phyloP scores from a whole-genome alignment of 139 green algal species.

The Microglena sp. region DNA sequence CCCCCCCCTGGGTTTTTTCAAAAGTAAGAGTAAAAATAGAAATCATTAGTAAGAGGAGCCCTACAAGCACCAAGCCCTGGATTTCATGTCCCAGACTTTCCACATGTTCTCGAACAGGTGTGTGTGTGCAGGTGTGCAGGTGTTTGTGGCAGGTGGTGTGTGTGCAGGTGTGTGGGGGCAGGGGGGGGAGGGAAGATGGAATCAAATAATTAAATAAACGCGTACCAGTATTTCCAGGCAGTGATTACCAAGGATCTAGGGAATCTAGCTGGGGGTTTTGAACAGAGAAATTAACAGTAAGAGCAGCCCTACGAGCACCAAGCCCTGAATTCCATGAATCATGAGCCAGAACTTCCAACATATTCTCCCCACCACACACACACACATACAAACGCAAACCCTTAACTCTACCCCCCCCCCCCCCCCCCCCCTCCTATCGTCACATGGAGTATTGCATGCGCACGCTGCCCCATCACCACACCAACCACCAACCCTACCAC shows the following conservation, averaged over 20 bases:
- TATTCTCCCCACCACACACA: too few species aligned
- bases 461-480: constrained; percentile 34
- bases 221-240: neutral
- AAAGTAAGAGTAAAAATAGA: too few species aligned
- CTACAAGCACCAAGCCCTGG: constrained; percentile 27
- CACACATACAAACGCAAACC: too few species aligned
- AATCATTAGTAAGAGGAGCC: too few species aligned
- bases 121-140: too few species aligned
- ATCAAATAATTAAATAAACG: too few species aligned
- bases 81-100: constrained; percentile 28
- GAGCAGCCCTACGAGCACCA: neutral
- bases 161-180: neutral
- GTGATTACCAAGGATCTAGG: neutral
- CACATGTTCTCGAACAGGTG: neutral
- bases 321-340: constrained; percentile 14
- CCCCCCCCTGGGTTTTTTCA: too few species aligned
- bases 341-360: constrained; percentile 31
- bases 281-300: neutral
- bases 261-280: too few species aligned
- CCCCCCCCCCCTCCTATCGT: too few species aligned
- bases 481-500: neutral
- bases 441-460: constrained; percentile 42
- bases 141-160: too few species aligned
- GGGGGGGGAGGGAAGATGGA: neutral
- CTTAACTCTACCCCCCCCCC: too few species aligned